Conservation (phyloP, 2,329 filamentous ascomycete genomes). For the Alternaria burnsii region DNA sequence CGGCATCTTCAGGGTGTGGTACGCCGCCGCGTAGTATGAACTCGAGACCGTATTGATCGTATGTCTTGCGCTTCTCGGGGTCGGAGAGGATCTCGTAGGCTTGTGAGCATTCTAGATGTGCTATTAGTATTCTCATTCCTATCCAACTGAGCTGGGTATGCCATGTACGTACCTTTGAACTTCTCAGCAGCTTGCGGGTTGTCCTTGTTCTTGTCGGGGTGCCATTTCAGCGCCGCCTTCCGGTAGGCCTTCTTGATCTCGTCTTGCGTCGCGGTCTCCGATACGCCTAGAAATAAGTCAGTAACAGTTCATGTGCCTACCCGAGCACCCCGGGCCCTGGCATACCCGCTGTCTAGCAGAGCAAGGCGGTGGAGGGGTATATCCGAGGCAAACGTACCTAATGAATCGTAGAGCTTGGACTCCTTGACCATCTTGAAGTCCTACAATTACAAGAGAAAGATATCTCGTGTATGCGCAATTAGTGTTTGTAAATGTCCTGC, state of each 20-base stretch:
- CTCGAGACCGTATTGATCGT: constrained; percentile 94
- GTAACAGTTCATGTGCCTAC: constrained; percentile 20
- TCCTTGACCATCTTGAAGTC: constrained; percentile 81
- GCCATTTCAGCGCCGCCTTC: constrained; percentile 88
- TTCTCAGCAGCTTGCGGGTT: constrained; percentile 85
- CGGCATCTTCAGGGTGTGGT: constrained; percentile 63
- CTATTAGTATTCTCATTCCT: constrained; percentile 22
- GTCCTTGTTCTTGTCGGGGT: constrained; percentile 98
- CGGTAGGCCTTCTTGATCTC: constrained; percentile 97
- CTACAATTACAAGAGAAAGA: constrained; percentile 14
- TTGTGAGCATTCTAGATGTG: constrained; percentile 80
- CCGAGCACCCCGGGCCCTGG: constrained; percentile 11
- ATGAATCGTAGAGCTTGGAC: constrained; percentile 91
- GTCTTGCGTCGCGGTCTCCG: constrained; percentile 82
- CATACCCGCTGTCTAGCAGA: constrained; percentile 7
- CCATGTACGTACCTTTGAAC: constrained; percentile 74
- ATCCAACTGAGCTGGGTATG: background rate
- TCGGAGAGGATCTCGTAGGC: constrained; percentile 98
- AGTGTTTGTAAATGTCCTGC: constrained; percentile 19
- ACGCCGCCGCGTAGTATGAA: constrained; percentile 85
- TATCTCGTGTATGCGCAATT: constrained; percentile 24
- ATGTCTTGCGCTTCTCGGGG: constrained; percentile 93
- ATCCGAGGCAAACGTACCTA: constrained; percentile 57
- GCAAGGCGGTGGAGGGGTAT: constrained; percentile 35
- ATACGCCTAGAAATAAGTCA: constrained; percentile 61